Percentiles rank a stretch among this genome's conserved stretches.
Conservation (phyloP, 2,329 filamentous ascomycete genomes). For the Pestalotiopsis sp. region DNA sequence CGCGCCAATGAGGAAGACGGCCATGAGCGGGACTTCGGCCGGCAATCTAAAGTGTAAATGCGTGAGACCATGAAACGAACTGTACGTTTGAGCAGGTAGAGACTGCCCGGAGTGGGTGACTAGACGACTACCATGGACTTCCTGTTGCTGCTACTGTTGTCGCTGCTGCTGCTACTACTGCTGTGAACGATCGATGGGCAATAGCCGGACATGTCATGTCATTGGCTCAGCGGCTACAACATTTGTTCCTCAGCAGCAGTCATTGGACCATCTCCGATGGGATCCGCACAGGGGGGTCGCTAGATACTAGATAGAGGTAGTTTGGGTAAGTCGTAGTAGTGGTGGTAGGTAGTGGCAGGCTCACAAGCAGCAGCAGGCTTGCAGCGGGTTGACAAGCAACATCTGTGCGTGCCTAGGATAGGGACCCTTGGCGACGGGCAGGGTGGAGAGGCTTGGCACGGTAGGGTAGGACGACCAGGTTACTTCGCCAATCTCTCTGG, state of each 20-base stretch:
- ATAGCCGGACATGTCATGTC: conserved; percentile 18
- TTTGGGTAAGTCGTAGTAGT: neutral
- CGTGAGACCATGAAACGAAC: neutral
- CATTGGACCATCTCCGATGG: conserved; percentile 20
- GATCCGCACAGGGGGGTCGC: neutral
- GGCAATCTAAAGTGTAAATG: conserved; percentile 8
- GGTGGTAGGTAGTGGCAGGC: neutral
- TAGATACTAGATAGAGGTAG: too few relatives aligned
- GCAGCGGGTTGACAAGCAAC: conserved; percentile 1
- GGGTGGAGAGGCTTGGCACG: neutral
- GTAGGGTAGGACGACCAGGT: conserved; percentile 1
- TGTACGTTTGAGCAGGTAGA: neutral
- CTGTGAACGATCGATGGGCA: conserved; percentile 21
- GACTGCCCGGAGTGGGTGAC: neutral
- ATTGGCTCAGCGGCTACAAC: conserved; percentile 24
- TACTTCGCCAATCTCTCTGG: conserved; percentile 11
- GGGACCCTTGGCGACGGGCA: conserved; percentile 3
- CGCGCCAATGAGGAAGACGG: neutral
- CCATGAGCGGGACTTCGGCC: neutral
- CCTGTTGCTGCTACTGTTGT: neutral
- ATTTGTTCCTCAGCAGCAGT: conserved; percentile 17
- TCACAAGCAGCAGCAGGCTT: neutral
- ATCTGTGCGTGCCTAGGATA: neutral
- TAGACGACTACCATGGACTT: neutral
- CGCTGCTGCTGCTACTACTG: neutral